Conservation (phyloP, 495 filamentous ascomycete species). For the Cercophora newfieldiana region DNA sequence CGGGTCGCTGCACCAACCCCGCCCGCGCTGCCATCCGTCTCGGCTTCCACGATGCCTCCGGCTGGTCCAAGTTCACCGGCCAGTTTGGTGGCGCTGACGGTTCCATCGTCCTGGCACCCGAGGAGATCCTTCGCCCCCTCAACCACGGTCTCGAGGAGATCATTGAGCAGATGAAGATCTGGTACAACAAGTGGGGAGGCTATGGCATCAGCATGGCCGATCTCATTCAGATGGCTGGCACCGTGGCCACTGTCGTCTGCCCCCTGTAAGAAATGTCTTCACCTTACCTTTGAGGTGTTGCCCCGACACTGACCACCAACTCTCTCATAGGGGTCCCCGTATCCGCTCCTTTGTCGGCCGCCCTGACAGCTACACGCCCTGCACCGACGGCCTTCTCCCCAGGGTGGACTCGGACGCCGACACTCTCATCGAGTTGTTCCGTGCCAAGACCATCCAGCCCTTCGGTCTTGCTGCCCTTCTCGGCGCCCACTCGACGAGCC, state of each 20-base stretch:
- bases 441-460: constrained; percentile 49
- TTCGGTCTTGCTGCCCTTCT: constrained; percentile 49
- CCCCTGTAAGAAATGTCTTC: constrained; percentile 25
- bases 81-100: constrained; percentile 41
- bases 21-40: constrained; percentile 44
- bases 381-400: constrained; percentile 33
- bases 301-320: not conserved
- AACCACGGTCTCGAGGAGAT: constrained; percentile 39
- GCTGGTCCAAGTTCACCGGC: constrained; percentile 35
- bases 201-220: constrained; percentile 43
- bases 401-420: constrained; percentile 26
- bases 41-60: constrained; percentile 43
- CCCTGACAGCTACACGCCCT: constrained; percentile 26
- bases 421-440: constrained; percentile 41
- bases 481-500: constrained; percentile 50
- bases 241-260: constrained; percentile 39
- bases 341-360: constrained; percentile 38
- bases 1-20: constrained; percentile 29
- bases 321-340: constrained; percentile 30
- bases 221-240: constrained; percentile 42
- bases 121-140: constrained; percentile 30
- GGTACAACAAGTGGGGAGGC: constrained; percentile 32
- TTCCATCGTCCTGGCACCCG: constrained; percentile 36
- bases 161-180: constrained; percentile 29
- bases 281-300: not conserved